phyloP scores from a whole-genome alignment of 768 basidiomycete species.

The Coprinopsis marcescibilis region DNA sequence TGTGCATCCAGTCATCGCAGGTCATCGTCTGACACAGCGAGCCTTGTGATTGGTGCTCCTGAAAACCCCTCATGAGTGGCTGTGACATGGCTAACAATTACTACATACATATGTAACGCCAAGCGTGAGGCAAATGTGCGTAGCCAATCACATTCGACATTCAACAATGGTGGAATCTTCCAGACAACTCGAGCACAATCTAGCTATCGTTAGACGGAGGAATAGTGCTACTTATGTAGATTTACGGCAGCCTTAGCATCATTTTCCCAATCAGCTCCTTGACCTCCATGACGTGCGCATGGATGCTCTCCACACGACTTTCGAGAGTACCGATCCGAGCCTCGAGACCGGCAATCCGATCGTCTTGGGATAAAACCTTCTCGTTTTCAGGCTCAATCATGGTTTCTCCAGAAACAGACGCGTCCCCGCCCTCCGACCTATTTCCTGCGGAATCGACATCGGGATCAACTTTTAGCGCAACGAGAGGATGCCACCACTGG shows the following conservation, averaged over 20 bases:
- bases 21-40: no score
- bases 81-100: no score
- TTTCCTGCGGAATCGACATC: not conserved
- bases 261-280: slow-evolving; percentile 33
- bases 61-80: slow-evolving; percentile 7
- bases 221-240: not conserved
- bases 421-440: not conserved
- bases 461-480: not conserved
- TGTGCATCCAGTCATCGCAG: not conserved
- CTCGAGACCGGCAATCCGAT: not conserved
- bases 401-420: no score
- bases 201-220: no score
- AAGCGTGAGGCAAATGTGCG: slow-evolving; percentile 7
- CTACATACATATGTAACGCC: not conserved
- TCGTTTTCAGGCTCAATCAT: no score
- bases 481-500: slow-evolving; percentile 4
- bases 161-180: not conserved
- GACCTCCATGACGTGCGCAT: not conserved
- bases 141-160: slow-evolving; percentile 2
- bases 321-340: not conserved
- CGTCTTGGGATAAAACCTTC: not conserved
- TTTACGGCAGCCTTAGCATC: slow-evolving; percentile 37
- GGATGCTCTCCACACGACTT: not conserved
- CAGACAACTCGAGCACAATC: not conserved
- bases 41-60: not conserved